phyloP scores from a whole-genome alignment of 179 eudicot genomes.

The Beta macrorhiza region DNA sequence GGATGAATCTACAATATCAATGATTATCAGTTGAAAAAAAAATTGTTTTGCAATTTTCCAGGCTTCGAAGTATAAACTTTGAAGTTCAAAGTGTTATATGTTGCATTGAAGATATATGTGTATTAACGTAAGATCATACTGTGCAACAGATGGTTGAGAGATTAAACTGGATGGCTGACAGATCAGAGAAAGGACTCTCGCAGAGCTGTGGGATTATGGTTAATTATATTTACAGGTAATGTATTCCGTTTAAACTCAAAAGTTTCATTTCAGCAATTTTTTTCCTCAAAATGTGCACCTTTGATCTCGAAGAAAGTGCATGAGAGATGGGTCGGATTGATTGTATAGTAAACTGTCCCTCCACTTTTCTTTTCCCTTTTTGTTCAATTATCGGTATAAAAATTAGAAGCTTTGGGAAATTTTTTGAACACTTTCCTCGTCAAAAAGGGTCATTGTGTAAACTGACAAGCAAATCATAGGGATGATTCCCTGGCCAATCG shows the following conservation, averaged over 20 bases:
- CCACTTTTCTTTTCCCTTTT: not conserved
- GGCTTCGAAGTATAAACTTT: conserved; percentile 3
- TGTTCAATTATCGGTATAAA: not conserved
- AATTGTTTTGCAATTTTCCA: not conserved
- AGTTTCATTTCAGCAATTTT: not conserved
- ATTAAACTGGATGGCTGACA: conserved; percentile 95
- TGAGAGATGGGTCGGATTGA: not conserved
- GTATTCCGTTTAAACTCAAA: conserved; percentile 16
- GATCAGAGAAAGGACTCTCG: conserved; percentile 73
- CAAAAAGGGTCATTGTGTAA: not conserved
- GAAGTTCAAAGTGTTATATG: conserved; percentile 12
- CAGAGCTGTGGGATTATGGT: conserved; percentile 95
- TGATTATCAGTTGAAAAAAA: not conserved
- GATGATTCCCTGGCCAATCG: not conserved
- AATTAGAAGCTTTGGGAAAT: not conserved
- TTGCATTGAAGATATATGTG: not conserved
- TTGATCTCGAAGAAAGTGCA: not conserved
- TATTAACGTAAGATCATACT: conserved; percentile 4
- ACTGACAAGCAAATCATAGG: not conserved
- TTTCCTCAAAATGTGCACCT: not conserved
- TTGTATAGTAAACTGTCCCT: not conserved
- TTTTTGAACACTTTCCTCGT: not conserved
- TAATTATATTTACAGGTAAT: conserved; percentile 83
- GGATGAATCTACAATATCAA: not conserved
- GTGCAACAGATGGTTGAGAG: conserved; percentile 68